Evolutionary conservation across 306 rosid species (phyloP).

Genomic region (Astragalus membranaceus): DNA sequence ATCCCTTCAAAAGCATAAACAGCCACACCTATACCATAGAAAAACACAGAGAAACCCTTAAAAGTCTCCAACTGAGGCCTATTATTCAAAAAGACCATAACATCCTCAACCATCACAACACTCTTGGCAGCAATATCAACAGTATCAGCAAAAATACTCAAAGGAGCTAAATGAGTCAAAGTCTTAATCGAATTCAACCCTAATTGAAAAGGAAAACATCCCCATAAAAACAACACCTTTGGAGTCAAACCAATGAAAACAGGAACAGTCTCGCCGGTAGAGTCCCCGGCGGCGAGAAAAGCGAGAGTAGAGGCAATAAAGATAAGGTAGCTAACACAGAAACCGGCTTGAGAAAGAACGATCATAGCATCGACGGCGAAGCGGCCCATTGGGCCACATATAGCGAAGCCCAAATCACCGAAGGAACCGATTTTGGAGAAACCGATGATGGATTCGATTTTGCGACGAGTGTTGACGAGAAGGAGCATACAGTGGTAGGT

Average conservation of each 20-base stretch:
- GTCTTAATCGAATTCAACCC: slow-evolving; percentile 59
- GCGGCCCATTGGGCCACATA: slow-evolving; percentile 49
- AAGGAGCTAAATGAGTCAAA: slow-evolving; percentile 66
- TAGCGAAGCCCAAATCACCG: slow-evolving; percentile 58
- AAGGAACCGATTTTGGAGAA: slow-evolving; percentile 49
- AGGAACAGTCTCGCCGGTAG: background rate
- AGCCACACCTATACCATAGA: slow-evolving; percentile 68
- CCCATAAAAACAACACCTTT: slow-evolving; percentile 47
- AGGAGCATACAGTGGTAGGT: slow-evolving; percentile 79
- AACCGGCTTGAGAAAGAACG: slow-evolving; percentile 59
- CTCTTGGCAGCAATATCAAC: slow-evolving; percentile 58
- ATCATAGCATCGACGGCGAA: slow-evolving; percentile 55
- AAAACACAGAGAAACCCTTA: slow-evolving; percentile 51
- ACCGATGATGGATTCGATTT: slow-evolving; percentile 34
- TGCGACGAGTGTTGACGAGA: slow-evolving; percentile 55
- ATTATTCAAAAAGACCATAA: slow-evolving; percentile 27
- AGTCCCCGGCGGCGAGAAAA: slow-evolving; percentile 11
- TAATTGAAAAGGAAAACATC: slow-evolving; percentile 60
- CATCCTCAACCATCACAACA: slow-evolving; percentile 59
- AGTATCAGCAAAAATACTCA: slow-evolving; percentile 64
- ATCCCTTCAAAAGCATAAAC: slow-evolving; percentile 76
- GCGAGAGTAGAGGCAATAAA: slow-evolving; percentile 52
- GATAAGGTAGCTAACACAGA: slow-evolving; percentile 65
- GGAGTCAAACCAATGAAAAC: slow-evolving; percentile 42
- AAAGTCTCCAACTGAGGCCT: slow-evolving; percentile 42